Base-by-base conservation (phyloP, 257 asterid species). In the Scutellaria barbata region DNA sequence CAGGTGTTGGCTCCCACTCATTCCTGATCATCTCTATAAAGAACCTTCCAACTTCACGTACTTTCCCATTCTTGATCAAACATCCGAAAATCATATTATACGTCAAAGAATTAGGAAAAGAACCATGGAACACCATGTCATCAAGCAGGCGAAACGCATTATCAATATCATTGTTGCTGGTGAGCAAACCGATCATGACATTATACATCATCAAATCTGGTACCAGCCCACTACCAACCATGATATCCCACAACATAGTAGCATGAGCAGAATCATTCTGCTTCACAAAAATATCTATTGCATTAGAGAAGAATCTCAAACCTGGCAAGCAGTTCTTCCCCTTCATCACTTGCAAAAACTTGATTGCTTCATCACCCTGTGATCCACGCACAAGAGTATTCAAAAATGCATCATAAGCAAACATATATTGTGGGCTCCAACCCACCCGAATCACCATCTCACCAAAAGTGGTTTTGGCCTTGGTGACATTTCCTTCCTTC, bases 401-500 rank as follows among this genome's bases (percentile, higher is more conserved):
- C 72, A 89, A 68, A 68, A 85, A 81, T 46, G 96, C 88, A 75
- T 81, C 88, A 56, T 87, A 89, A 7, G 92, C 96, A 77, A 81
- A 81, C 71, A 83, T 72, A 63, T 85, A 75, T 35, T 80, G 70
- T 2, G 92, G 86, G 71, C 83, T 84, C 96, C 96, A 89, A 30
- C 94, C 94, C 62, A 89, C 85, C 50, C 84, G 87, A 66, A 83
- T 79, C 70, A 85, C 92, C 94, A 87, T 87, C 81, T 89, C 89
- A 13, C 92, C 87, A 55, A 89, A 89, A 13, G 91, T 89, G 61
- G 43, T 74, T 75, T 83, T 87, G 9, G 94, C 94, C 78, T 79
- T 80, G 41, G 78, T 83, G 10, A 71, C 82, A 66, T 85, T 86
- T 53, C 92, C 94, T 76, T 89, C 92, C 82, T 84, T 89, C 77